Evolutionary conservation across 2,329 filamentous ascomycete genomes (phyloP).

Genomic region (Clonostachys rhizophaga): DNA sequence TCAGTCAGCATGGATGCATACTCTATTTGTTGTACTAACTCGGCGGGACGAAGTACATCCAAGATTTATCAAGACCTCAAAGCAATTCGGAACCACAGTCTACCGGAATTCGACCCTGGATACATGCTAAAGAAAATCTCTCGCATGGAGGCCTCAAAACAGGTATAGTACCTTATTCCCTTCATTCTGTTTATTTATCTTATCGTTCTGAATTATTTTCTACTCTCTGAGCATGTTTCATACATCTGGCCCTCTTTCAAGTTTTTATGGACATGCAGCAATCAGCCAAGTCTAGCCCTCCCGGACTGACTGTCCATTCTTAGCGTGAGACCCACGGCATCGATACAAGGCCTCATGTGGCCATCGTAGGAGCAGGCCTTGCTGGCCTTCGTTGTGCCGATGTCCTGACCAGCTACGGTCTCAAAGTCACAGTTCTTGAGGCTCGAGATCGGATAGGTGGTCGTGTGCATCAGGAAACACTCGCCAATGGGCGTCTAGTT

Average conservation of each 20-base stretch:
- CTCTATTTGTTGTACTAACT: conserved; percentile 41
- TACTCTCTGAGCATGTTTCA: too few relatives aligned
- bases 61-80: conserved; percentile 45
- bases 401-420: conserved; percentile 58
- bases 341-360: conserved; percentile 43
- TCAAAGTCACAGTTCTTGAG: conserved; percentile 66
- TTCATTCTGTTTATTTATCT: neutral
- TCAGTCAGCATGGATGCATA: conserved; percentile 42
- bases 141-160: conserved; percentile 22
- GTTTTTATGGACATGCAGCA: too few relatives aligned
- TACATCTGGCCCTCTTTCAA: too few relatives aligned
- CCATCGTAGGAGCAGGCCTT: conserved; percentile 66
- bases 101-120: conserved; percentile 22
- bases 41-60: conserved; percentile 34
- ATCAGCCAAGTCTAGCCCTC: too few relatives aligned
- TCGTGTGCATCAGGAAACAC: conserved; percentile 47
- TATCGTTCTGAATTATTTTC: too few relatives aligned
- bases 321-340: conserved; percentile 3
- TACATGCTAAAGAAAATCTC: conserved; percentile 17
- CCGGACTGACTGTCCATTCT: neutral
- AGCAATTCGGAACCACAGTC: conserved; percentile 28
- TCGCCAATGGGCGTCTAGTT: conserved; percentile 43
- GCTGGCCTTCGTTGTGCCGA: conserved; percentile 69
- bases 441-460: conserved; percentile 64
- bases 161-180: conserved; percentile 21